Evolutionary conservation across 2,329 filamentous ascomycete species (phyloP).

Genomic region (Plenodomus lindquistii): DNA sequence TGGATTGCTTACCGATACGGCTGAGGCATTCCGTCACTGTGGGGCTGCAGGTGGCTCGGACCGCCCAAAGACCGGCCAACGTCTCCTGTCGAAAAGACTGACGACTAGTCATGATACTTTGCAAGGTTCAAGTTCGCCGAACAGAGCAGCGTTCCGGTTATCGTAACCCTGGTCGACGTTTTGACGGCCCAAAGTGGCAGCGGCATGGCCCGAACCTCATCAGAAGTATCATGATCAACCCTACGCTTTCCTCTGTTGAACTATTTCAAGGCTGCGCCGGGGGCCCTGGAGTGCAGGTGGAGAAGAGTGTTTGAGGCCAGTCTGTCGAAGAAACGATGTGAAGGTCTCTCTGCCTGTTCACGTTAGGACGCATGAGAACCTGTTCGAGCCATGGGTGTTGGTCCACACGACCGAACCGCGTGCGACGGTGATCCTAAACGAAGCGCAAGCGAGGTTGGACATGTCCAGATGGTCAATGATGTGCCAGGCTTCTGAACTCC

Average conservation of each 20-base stretch:
- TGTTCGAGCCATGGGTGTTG: background rate
- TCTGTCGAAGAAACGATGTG: background rate
- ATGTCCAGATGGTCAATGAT: background rate
- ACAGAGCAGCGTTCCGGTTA: background rate
- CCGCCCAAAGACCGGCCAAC: background rate
- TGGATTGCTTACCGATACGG: background rate
- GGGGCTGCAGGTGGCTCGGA: constrained; percentile 4
- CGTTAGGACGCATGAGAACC: background rate
- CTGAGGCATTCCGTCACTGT: background rate
- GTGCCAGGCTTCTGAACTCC: background rate
- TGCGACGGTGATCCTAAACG: background rate
- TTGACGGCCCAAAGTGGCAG: background rate
- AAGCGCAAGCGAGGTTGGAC: background rate
- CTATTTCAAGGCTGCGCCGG: background rate
- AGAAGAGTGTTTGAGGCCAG: background rate
- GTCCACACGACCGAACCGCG: background rate
- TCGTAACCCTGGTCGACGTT: background rate
- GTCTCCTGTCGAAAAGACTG: background rate
- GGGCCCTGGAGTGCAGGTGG: background rate
- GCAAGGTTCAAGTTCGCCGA: background rate
- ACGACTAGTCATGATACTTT: background rate
- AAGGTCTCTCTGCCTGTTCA: background rate
- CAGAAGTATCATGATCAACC: background rate
- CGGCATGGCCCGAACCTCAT: background rate
- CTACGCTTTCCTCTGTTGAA: background rate